Evolutionary conservation across 2,329 filamentous ascomycete genomes (phyloP), one percentile per base, ranked within the genome.

Genomic region (Penicillium sp.): DNA sequence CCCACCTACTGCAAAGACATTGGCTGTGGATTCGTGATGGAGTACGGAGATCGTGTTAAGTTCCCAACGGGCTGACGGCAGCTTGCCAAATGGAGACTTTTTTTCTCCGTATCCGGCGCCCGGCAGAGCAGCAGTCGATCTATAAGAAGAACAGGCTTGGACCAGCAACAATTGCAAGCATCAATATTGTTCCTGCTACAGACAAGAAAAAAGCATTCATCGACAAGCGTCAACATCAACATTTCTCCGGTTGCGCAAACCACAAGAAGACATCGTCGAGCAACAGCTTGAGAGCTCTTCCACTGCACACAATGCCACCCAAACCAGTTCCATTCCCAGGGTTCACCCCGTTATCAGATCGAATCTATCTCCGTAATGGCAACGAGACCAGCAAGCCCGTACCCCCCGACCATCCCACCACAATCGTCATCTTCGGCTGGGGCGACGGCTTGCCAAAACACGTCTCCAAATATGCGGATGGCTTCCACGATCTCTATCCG

Each of bases 361-460:
- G 83, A 51, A 75, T 84, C 59, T 81, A 78, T 61, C 68, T 83
- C 55, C 78, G 78, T 46, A 50, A 67, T 51, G 65, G 57, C 24
- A 60, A 60, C n/a, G 58, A 66, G 14, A 67, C 60, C 16, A 37
- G 60, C 53, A 58, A 57, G 5, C 56, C 58, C 13, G 70, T 76
- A 11, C 70, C 76, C 43, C 69, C 75, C 14, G 50, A 64, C 4
- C 60, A 69, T 44, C 66, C 66, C 46, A 68, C 66, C 18, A 67
- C 66, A 4, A 63, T 68, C 36, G 66, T 86, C 47, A 76, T 87
- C 59, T 86, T 81, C 69, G 79, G 83, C 65, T 87, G 83, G 85
- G 83, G 84, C 54, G 84, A 87, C 61, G 82, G 81, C 22, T 72
- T 75, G 13, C 80, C 83, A 2, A 83, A 82, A 61, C 79, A 87